Base-by-base conservation (phyloP, 768 basidiomycete species). In the Pleurotus eryngii region DNA sequence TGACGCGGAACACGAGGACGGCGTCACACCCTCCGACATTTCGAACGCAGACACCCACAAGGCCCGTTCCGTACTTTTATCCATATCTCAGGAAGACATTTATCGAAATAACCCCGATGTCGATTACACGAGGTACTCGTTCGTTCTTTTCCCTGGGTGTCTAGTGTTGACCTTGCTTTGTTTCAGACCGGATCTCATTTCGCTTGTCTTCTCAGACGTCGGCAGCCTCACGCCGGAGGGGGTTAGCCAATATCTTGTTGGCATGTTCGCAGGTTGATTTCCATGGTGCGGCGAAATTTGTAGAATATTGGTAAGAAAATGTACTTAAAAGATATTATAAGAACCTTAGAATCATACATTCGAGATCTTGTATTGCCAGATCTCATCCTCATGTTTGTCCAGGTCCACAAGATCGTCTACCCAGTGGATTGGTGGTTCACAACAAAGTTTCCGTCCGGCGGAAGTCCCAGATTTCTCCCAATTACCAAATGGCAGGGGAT, bases 191-290 rank as follows among this genome's bases (percentile, higher is more conserved):
- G 94, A 98, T 76, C 76, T 96, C 61, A 96, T 98, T 61, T 89
- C 92, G 37, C 81, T 98, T 38, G 92, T 98, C 38, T 91, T 98
- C 68, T 93, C 91, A 57, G 96, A 98, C 64, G 86, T 98, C 42
- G 96, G 96, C 18, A 91, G 92, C 64, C 78, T 95, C 60, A 94
- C 92, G 18, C 93, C 95, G 30, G 90, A 92, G 73, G 90, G 91
- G 57, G 92, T 97, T 61, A 95, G 92, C 72, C 93, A 95, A 70
- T 95, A 95, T 70, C 81, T 97, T 45, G 95, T 97, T 58, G 93
- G 92, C 62, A 94, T 95, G 87, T 96, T 92, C 75, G 87, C 90
- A 61, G 90, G 85, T 63, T 89, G 61, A 64, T 45, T 18, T 37
- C 30, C 12, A 3, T 47, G 8, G 30, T 35, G 30, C 30, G 3